These are phyloP conservation scores for Kwoniella dendrophila DNA, from an alignment of 768 basidiomycete genomes.

Conservation along the genomic window DNA sequence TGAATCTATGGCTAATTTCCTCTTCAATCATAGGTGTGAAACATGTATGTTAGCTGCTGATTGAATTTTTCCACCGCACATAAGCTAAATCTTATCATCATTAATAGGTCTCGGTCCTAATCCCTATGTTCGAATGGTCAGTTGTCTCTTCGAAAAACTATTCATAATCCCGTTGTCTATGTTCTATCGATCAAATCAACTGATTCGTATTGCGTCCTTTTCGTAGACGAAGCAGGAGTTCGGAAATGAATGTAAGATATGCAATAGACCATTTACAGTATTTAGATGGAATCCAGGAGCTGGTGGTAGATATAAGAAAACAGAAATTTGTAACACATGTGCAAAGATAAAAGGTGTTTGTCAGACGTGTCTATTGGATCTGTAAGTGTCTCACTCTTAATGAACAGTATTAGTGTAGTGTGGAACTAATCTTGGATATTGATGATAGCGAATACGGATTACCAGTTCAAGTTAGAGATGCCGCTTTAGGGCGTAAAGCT, in stretches of 20 bases:
- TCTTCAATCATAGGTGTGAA: conserved; percentile 49
- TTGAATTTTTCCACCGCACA: background rate
- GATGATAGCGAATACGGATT: conserved; percentile 73
- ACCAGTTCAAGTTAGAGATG: conserved; percentile 95
- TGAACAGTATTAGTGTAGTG: background rate
- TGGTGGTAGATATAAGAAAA: conserved; percentile 92
- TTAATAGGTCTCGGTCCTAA: conserved; percentile 78
- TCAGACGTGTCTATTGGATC: conserved; percentile 94
- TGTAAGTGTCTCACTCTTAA: conserved; percentile 55
- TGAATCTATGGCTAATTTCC: background rate
- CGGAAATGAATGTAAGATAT: conserved; percentile 94
- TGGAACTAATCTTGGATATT: background rate
- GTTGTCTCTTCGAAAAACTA: conserved; percentile 35
- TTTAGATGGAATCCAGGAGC: conserved; percentile 98
- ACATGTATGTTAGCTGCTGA: conserved; percentile 43
- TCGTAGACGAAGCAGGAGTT: conserved; percentile 92
- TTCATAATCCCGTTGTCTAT: background rate
- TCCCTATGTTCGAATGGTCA: conserved; percentile 92
- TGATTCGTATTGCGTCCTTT: conserved; percentile 1
- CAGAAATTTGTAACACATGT: conserved; percentile 95
- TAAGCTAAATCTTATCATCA: conserved; percentile 2
- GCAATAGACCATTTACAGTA: conserved; percentile 92
- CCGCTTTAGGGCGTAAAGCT: conserved; percentile 76
- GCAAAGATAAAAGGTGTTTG: conserved; percentile 76
- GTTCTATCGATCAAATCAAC: background rate